Evolutionary conservation across 768 basidiomycete species (phyloP).

Genomic region (Trametes cinnabarina): DNA sequence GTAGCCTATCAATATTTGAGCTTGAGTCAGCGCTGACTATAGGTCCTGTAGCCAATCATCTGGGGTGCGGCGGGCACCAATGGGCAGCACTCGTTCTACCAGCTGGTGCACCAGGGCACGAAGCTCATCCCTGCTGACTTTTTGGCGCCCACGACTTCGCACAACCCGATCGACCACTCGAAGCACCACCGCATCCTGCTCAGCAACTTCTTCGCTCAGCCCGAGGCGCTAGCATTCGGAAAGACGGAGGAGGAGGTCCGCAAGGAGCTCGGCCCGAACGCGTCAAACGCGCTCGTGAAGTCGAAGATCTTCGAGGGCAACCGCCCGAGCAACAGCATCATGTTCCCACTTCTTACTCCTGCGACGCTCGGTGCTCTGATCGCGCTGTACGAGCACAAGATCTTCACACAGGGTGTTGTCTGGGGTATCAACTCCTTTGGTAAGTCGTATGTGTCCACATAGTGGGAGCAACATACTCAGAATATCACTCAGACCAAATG

Average conservation of each 20-base stretch:
- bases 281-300: slow-evolving; percentile 86
- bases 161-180: slow-evolving; percentile 82
- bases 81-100: slow-evolving; percentile 99
- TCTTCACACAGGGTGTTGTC: slow-evolving; percentile 94
- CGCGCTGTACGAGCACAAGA: slow-evolving; percentile 97
- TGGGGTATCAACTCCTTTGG: slow-evolving; percentile 99
- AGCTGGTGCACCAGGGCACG: slow-evolving; percentile 92
- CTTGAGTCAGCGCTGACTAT: not conserved
- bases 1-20: slow-evolving; percentile 26
- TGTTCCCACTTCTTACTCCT: slow-evolving; percentile 93
- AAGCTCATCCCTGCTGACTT: slow-evolving; percentile 92
- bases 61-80: slow-evolving; percentile 99
- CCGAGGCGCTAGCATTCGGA: slow-evolving; percentile 96
- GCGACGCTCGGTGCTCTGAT: slow-evolving; percentile 85
- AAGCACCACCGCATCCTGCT: slow-evolving; percentile 97
- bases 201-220: slow-evolving; percentile 98
- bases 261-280: slow-evolving; percentile 61
- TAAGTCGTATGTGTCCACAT: slow-evolving; percentile 33
- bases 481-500: slow-evolving; percentile 78
- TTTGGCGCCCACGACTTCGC: slow-evolving; percentile 83
- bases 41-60: slow-evolving; percentile 75
- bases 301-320: slow-evolving; percentile 98
- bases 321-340: slow-evolving; percentile 91
- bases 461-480: not conserved
- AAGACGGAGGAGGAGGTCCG: slow-evolving; percentile 90